Percentiles rank a stretch among this genome's conserved stretches.
Conservation (phyloP, 495 filamentous ascomycete genomes). For the Penicillium manginii region DNA sequence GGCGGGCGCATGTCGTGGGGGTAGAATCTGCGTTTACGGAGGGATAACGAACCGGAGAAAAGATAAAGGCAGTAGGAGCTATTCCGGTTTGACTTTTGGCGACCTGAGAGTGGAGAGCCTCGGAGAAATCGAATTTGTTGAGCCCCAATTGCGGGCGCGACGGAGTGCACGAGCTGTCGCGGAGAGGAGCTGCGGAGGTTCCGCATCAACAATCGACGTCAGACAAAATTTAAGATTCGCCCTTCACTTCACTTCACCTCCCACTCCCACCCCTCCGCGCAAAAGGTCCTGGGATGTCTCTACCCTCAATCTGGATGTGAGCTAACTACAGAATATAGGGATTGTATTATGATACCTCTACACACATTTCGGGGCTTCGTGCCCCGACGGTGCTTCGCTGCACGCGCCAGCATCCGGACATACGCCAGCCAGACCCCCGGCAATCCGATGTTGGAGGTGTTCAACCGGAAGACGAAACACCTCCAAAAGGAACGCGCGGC, state of each 20-base stretch:
- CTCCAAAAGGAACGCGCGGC: conserved; percentile 89
- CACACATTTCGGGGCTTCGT: conserved; percentile 29
- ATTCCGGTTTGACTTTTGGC: neutral
- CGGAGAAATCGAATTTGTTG: neutral
- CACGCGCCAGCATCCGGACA: conserved; percentile 38
- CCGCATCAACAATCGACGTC: conserved; percentile 40
- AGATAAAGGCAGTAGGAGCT: neutral
- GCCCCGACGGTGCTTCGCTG: conserved; percentile 21
- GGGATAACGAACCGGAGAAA: conserved; percentile 11
- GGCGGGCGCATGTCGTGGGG: conserved; percentile 12
- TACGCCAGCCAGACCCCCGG: conserved; percentile 81
- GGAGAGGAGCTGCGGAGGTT: conserved; percentile 34
- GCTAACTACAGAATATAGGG: neutral
- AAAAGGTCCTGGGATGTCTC: conserved; percentile 13
- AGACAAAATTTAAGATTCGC: conserved; percentile 29
- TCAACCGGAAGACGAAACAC: conserved; percentile 85
- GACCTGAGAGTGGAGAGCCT: neutral
- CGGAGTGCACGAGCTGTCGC: conserved; percentile 15
- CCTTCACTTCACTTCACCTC: conserved; percentile 7
- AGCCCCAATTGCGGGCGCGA: conserved; percentile 15
- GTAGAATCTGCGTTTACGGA: neutral
- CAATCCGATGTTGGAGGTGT: conserved; percentile 80
- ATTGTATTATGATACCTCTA: conserved; percentile 30
- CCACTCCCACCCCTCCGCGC: conserved; percentile 6
- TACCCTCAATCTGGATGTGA: neutral